phyloP scores from a whole-genome alignment of 2,329 filamentous ascomycete genomes.

The Fusarium sp. region DNA sequence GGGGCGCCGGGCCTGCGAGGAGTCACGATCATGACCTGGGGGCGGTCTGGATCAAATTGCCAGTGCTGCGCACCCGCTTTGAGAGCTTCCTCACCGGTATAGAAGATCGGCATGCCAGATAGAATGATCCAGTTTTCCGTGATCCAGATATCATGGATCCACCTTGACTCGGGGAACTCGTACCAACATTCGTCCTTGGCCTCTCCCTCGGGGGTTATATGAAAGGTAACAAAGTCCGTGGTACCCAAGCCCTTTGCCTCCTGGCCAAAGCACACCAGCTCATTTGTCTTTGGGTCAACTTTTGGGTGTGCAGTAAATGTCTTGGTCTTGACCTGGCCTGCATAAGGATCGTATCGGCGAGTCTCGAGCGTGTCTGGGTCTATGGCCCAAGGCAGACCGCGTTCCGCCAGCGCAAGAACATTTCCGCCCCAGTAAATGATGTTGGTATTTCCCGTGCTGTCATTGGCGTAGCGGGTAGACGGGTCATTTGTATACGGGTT shows the following conservation, averaged over 20 bases:
- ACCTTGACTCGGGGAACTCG: background rate
- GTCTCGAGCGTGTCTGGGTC: slow-evolving; percentile 9
- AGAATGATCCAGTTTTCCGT: slow-evolving; percentile 10
- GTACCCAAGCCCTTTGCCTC: slow-evolving; percentile 11
- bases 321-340: slow-evolving; percentile 9
- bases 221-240: background rate
- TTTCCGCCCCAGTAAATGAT: slow-evolving; percentile 4
- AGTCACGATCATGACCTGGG: background rate
- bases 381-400: slow-evolving; percentile 14
- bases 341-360: slow-evolving; percentile 2
- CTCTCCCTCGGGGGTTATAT: background rate
- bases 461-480: background rate
- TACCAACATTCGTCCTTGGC: slow-evolving; percentile 2
- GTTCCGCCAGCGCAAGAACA: slow-evolving; percentile 10
- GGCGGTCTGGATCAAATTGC: background rate
- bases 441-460: slow-evolving; percentile 1
- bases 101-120: background rate
- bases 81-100: background rate
- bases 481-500: background rate
- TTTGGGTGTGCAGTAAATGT: slow-evolving; percentile 16
- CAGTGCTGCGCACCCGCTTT: slow-evolving; percentile 3
- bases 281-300: background rate
- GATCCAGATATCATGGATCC: slow-evolving; percentile 3
- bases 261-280: slow-evolving; percentile 7
- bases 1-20: background rate